These are phyloP conservation scores for Venturia oleaginea DNA, from an alignment of 2,329 filamentous ascomycete species.

Conservation along the genomic window DNA sequence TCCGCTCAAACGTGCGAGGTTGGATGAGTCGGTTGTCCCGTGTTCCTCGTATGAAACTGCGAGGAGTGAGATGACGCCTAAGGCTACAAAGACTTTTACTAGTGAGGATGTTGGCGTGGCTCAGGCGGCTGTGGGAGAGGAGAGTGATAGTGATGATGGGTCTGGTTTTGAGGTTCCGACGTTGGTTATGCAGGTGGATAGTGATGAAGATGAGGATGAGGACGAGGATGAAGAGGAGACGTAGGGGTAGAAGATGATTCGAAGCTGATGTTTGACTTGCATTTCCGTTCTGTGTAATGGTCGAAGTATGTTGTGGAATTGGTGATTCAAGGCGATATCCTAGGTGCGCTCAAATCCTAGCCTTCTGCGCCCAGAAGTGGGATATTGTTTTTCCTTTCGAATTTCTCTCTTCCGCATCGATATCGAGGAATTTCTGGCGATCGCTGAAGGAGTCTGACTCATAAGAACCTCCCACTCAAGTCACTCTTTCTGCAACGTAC, in stretches of 20 bases:
- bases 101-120: background rate
- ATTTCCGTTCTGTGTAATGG: too few relatives aligned
- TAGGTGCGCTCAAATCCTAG: too few relatives aligned
- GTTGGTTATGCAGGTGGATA: slow-evolving; percentile 1
- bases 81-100: background rate
- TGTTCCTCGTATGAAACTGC: background rate
- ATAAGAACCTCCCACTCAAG: too few relatives aligned
- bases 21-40: background rate
- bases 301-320: too few relatives aligned
- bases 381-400: too few relatives aligned
- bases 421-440: too few relatives aligned
- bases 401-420: too few relatives aligned
- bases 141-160: slow-evolving; percentile 13
- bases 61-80: background rate
- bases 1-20: background rate
- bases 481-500: too few relatives aligned
- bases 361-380: too few relatives aligned
- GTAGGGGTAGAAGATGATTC: background rate
- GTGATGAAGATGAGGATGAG: slow-evolving; percentile 8
- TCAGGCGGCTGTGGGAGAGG: too few relatives aligned
- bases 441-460: too few relatives aligned
- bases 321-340: too few relatives aligned
- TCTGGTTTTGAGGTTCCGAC: slow-evolving; percentile 14
- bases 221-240: background rate
- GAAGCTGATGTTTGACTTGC: background rate